Percentiles rank a stretch among this genome's conserved stretches.
Evolutionary conservation across 306 rosid genomes (phyloP).

Genomic region (Castanopsis chinensis): DNA sequence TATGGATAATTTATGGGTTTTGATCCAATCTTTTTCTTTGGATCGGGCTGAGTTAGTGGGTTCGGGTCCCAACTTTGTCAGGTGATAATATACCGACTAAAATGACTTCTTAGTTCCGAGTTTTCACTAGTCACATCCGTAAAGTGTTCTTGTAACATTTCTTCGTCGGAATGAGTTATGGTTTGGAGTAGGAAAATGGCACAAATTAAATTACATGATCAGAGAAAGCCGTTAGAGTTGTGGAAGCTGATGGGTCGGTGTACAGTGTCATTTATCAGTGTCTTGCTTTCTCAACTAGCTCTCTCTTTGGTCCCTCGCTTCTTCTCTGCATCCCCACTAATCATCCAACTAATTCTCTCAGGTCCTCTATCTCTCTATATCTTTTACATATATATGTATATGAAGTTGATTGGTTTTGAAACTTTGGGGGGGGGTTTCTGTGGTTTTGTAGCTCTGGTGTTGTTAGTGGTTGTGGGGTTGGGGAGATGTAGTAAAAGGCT

Average conservation of each 20-base stretch:
- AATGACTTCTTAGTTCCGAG: too few relatives aligned
- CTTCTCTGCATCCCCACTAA: constrained; percentile 24
- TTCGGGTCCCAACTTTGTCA: too few relatives aligned
- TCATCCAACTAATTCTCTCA: constrained; percentile 41
- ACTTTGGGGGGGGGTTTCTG: not conserved
- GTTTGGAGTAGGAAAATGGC: not conserved
- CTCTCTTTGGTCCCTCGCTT: constrained; percentile 39
- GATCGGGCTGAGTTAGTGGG: too few relatives aligned
- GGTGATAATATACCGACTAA: too few relatives aligned
- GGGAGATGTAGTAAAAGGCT: constrained; percentile 38
- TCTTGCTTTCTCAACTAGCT: constrained; percentile 26
- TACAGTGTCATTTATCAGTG: constrained; percentile 23
- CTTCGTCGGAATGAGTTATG: too few relatives aligned
- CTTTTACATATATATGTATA: not conserved
- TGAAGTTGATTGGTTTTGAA: not conserved
- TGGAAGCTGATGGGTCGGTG: constrained; percentile 26
- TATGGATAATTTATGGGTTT: too few relatives aligned
- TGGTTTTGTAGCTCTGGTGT: constrained; percentile 23
- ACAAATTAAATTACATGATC: not conserved
- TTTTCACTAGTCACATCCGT: too few relatives aligned
- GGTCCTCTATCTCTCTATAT: constrained; percentile 12
- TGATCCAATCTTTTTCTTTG: too few relatives aligned
- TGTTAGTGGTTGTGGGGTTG: constrained; percentile 28
- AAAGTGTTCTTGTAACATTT: too few relatives aligned
- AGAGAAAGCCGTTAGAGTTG: constrained; percentile 5